Conservation (phyloP, 768 basidiomycete genomes). For the Xerocomus spinulosus region DNA sequence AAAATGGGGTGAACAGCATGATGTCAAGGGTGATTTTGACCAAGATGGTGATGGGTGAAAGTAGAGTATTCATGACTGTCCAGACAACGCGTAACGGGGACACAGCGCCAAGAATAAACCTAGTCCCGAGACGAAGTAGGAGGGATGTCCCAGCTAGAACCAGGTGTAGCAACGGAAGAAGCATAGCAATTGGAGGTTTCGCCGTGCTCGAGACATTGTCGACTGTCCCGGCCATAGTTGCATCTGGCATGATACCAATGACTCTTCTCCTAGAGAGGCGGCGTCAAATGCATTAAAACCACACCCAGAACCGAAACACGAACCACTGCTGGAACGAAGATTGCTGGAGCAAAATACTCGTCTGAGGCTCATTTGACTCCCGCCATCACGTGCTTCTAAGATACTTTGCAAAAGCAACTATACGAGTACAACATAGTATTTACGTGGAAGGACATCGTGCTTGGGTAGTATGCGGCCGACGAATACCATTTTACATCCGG, state of each 20-base stretch:
- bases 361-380: too few relatives aligned
- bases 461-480: too few relatives aligned
- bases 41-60: conserved; percentile 47
- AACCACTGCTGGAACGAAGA: conserved; percentile 2
- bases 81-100: conserved; percentile 24
- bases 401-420: too few relatives aligned
- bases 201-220: neutral
- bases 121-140: conserved; percentile 12
- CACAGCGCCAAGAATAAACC: conserved; percentile 9
- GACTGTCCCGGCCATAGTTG: neutral
- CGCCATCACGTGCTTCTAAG: too few relatives aligned
- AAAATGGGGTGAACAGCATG: conserved; percentile 45
- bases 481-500: too few relatives aligned
- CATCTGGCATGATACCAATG: conserved; percentile 7
- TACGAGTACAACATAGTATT: too few relatives aligned
- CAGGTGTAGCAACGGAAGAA: conserved; percentile 19
- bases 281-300: neutral
- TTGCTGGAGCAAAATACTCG: too few relatives aligned
- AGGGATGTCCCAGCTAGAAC: conserved; percentile 8
- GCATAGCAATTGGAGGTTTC: conserved; percentile 19
- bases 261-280: neutral
- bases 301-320: neutral
- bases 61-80: conserved; percentile 33
- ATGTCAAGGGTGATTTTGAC: conserved; percentile 37
- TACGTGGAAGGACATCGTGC: too few relatives aligned